Base-by-base conservation (phyloP, 768 basidiomycete species). In the Tephrocybe sp. region DNA sequence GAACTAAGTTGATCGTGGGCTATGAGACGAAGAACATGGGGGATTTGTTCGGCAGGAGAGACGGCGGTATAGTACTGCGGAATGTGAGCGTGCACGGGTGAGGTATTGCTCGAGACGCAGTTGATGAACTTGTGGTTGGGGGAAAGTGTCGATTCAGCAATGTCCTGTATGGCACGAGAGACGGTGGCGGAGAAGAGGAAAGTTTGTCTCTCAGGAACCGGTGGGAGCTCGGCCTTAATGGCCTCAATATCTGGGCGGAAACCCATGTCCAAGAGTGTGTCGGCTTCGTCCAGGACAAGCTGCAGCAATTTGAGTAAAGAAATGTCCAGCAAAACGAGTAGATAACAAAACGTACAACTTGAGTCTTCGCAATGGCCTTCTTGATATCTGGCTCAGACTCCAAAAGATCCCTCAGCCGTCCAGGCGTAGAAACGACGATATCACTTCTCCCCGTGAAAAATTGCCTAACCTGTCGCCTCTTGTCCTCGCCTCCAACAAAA, bases 231-330 rank as follows among this genome's bases (percentile, higher is more conserved):
- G 4, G 70, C 61, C 24, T 78, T 67, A 58, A 96, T 92, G 1
- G 77, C 81, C 18, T 89, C 82, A 25, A 98, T 83, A 59, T 96
- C 94, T 19, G 85, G 79, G 4, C 87, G 80, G 79, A 96, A 97
- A 57, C 94, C 94, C 86, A 94, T 88, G 49, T 93, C 91, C 9
- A 98, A 74, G 11, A 96, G 75, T 0, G 87, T 90, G 61, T 98
- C 94, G 9, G 92, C 91, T 64, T 97, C 92, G 61, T 98, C 97
- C 49, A 98, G 74, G 51, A 98, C 78, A 44, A 98, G 78, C 89
- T 92, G 5, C 15, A 9, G 31, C n/a, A 30, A 41, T 52, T 34
- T 44, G 53, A 11, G 25, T 56, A 25, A 53, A 47, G n/a, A 21
- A 19, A 3, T n/a, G n/a, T n/a, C n/a, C n/a, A n/a, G 37, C 30